These are phyloP conservation scores for Cenchrus americanus DNA, from an alignment of 176 grass and related monocot species.

Conservation along the genomic window DNA sequence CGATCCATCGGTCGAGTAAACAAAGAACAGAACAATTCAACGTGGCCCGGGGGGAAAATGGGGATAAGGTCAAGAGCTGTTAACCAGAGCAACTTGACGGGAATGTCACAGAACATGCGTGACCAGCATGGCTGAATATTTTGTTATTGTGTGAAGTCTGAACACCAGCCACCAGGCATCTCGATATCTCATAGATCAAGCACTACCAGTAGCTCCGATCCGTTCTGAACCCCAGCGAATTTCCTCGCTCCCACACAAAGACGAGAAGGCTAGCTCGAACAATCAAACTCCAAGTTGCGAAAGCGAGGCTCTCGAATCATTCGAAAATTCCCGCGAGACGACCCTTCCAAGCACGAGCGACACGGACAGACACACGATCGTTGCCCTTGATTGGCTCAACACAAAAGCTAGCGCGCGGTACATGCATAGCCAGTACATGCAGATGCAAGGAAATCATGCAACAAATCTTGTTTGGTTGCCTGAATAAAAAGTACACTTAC, in stretches of 20 bases:
- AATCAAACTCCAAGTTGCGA: not conserved
- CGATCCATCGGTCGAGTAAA: not conserved
- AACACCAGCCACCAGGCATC: too few species aligned
- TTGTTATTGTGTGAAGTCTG: too few species aligned
- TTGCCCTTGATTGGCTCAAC: not conserved
- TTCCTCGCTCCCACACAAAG: too few species aligned
- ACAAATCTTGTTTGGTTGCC: too few species aligned
- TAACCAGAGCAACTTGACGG: too few species aligned
- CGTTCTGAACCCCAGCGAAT: not conserved
- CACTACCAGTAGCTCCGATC: not conserved
- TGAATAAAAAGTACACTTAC: too few species aligned
- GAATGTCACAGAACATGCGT: not conserved
- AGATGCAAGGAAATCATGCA: too few species aligned
- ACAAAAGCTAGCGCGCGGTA: constrained; percentile 18
- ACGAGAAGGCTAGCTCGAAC: not conserved
- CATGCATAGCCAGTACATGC: too few species aligned
- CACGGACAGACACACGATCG: not conserved
- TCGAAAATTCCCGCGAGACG: not conserved
- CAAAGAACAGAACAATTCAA: constrained; percentile 20
- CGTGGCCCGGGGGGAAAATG: constrained; percentile 9
- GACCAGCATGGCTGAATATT: not conserved
- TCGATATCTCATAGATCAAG: not conserved
- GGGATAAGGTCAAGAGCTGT: not conserved
- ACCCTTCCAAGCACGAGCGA: not conserved
- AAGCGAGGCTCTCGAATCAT: not conserved